These are phyloP conservation scores for Boeremia exigua DNA, from an alignment of 2,329 filamentous ascomycete species.

Conservation along the genomic window DNA sequence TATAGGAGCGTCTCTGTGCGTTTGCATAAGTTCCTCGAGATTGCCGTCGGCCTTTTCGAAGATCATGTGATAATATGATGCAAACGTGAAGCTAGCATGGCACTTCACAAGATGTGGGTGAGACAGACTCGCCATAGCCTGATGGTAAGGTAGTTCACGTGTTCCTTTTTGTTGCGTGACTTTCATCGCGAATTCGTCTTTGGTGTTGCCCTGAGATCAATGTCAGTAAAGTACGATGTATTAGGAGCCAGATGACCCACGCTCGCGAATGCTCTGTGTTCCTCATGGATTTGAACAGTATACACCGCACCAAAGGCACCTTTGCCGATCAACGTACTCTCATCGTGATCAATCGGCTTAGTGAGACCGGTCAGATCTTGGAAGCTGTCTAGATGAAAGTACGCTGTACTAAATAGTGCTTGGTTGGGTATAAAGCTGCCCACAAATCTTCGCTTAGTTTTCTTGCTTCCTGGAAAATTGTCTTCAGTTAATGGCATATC, in stretches of 20 bases:
- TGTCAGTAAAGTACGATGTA: neutral
- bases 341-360: neutral
- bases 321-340: neutral
- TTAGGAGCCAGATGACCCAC: neutral
- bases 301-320: constrained; percentile 5
- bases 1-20: neutral
- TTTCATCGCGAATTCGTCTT: constrained; percentile 4
- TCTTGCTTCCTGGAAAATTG: neutral
- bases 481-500: neutral
- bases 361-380: neutral
- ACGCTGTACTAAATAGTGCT: neutral
- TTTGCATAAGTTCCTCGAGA: constrained; percentile 2
- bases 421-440: neutral
- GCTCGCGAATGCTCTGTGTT: neutral
- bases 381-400: neutral
- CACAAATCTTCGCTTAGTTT: neutral
- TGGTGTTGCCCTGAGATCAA: neutral
- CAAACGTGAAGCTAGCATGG: constrained; percentile 22
- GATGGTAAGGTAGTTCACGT: constrained; percentile 1
- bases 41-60: constrained; percentile 17
- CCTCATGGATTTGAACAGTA: neutral
- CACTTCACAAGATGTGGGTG: constrained; percentile 25
- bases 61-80: constrained; percentile 18
- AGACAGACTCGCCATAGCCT: neutral
- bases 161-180: neutral